Evolutionary conservation across 331 rosid species (phyloP).

Genomic region (Quercus phellos): DNA sequence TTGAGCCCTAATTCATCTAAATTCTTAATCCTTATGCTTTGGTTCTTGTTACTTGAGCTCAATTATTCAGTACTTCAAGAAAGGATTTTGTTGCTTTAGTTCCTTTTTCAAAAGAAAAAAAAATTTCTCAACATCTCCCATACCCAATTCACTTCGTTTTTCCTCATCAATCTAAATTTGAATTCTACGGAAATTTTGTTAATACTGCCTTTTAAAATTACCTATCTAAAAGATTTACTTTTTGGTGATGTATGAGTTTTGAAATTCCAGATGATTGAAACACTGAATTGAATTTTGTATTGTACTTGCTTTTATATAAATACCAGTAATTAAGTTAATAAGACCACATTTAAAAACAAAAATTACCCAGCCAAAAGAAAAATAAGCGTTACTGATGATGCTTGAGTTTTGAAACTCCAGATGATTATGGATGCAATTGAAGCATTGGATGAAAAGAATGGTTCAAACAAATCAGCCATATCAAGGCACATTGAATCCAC

Average conservation of each 20-base stretch:
- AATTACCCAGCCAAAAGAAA: background rate
- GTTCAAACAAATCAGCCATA: slow-evolving; percentile 71
- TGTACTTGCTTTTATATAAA: background rate
- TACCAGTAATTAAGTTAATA: background rate
- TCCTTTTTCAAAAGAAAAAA: background rate
- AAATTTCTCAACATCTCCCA: background rate
- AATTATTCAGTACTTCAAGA: background rate
- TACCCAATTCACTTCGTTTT: background rate
- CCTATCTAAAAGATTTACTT: background rate
- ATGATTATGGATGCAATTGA: slow-evolving; percentile 69
- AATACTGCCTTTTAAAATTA: background rate
- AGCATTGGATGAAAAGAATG: slow-evolving; percentile 40
- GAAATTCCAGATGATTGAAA: slow-evolving; percentile 62
- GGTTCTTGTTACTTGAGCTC: background rate
- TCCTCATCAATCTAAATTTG: background rate
- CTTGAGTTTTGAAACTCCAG: slow-evolving; percentile 31
- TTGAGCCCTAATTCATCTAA: background rate
- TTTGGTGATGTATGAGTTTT: background rate
- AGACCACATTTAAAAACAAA: background rate
- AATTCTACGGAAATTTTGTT: background rate
- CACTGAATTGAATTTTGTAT: slow-evolving; percentile 16
- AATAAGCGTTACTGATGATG: background rate
- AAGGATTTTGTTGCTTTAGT: background rate
- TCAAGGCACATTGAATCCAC: slow-evolving; percentile 60
- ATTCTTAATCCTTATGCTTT: background rate